A percentile compares a stretch with the other conserved stretches of the same genome.
These are phyloP conservation scores for Pseudonitzschia delicatissima DNA, from an alignment of 108 stramenopile genomes.

Conservation along the genomic window DNA sequence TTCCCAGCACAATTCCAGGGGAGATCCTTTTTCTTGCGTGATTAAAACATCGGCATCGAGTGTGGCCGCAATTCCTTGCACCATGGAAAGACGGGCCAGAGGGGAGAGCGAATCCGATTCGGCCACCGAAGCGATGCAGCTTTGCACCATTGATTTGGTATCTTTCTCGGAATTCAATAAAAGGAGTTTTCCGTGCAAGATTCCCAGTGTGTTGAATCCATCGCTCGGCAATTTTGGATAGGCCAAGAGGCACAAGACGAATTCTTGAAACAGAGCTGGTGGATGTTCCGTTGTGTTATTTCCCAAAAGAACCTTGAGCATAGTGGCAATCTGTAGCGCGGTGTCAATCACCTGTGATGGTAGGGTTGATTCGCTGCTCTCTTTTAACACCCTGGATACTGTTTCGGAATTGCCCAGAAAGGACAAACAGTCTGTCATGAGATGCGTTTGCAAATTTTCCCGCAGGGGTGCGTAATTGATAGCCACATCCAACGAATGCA, in stretches of 20 bases:
- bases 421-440: slow-evolving; percentile 7
- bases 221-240: slow-evolving; percentile 27
- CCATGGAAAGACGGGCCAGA: slow-evolving; percentile 15
- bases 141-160: not conserved
- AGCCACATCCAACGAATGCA: slow-evolving; percentile 25
- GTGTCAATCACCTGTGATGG: not conserved
- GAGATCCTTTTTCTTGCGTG: not conserved
- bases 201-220: slow-evolving; percentile 31
- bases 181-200: slow-evolving; percentile 37
- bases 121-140: not conserved
- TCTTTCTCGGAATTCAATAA: not conserved
- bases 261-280: slow-evolving; percentile 8
- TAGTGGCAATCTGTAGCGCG: slow-evolving; percentile 9
- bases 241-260: slow-evolving; percentile 19
- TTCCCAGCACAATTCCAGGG: slow-evolving; percentile 24
- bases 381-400: not conserved
- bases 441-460: slow-evolving; percentile 10
- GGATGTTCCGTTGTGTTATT: not conserved
- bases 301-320: slow-evolving; percentile 22
- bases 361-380: not conserved
- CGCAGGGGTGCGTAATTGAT: slow-evolving; percentile 5
- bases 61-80: slow-evolving; percentile 31
- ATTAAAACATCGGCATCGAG: slow-evolving; percentile 6
- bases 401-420: slow-evolving; percentile 9
- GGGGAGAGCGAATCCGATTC: slow-evolving; percentile 8